These are phyloP conservation scores for Vitis rupestris DNA, from an alignment of 164 flowering plant species.

Conservation along the genomic window DNA sequence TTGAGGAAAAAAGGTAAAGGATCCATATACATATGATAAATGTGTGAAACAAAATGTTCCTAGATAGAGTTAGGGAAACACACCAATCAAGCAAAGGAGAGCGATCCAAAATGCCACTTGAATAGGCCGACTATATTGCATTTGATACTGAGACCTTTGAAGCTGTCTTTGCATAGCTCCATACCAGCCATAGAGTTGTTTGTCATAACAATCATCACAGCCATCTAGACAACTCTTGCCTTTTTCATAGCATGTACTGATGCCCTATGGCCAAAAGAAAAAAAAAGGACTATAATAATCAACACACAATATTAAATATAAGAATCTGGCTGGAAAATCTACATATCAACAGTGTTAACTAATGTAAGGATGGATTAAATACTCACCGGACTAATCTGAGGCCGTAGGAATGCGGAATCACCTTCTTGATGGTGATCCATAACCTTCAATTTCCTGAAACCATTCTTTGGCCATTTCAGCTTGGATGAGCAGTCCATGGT, in stretches of 20 bases:
- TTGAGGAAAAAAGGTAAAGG: too few relatives aligned
- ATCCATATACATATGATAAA: not conserved
- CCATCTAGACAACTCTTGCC: conserved; percentile 68
- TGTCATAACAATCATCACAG: conserved; percentile 66
- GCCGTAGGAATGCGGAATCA: conserved; percentile 31
- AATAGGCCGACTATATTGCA: conserved; percentile 70
- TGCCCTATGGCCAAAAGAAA: conserved; percentile 36
- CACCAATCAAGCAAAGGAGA: conserved; percentile 62
- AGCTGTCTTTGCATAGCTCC: conserved; percentile 78
- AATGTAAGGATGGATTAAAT: not conserved
- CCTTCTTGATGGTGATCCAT: conserved; percentile 44
- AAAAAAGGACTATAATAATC: not conserved
- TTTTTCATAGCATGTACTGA: conserved; percentile 58
- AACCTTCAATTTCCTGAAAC: conserved; percentile 68
- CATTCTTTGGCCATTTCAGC: conserved; percentile 63
- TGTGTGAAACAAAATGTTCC: not conserved
- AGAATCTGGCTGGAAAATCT: not conserved
- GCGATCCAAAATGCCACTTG: conserved; percentile 46
- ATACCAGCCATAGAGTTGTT: conserved; percentile 79
- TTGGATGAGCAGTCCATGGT: conserved; percentile 57
- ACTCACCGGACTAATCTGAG: conserved; percentile 51
- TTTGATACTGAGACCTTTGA: conserved; percentile 83
- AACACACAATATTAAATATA: not conserved
- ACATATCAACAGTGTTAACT: not conserved
- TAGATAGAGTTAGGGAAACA: conserved; percentile 18